Evolutionary conservation across 1,139 yeast species (phyloP), one percentile per base, ranked within the genome.

Genomic region (Hemisphaericaspora xylanilytica): DNA sequence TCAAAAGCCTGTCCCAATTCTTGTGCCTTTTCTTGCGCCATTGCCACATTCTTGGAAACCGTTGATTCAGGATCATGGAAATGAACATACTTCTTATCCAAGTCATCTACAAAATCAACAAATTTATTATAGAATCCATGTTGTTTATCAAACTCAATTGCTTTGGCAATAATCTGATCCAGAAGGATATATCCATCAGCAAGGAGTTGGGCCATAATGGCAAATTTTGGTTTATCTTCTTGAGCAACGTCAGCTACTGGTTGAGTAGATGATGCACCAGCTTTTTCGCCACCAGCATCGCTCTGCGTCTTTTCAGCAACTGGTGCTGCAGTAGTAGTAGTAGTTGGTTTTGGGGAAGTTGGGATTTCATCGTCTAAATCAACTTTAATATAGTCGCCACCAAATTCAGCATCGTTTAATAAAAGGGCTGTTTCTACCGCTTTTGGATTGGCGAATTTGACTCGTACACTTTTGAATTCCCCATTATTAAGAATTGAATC

Each of bases 391-490:
- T 72, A 65, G 39, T 63, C 58, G 9, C 84, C 83, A 36, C 78
- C 85, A 38, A 85, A 71, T 56, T 82, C 88, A 4, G 92, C 89
- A 37, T 85, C 90, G 48, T 82, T 78, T 42, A 85, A 66, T 42
- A 85, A 67, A 21, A 83, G 58, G 0, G 95, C 94, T n/a, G 92
- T 85, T 32, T 78, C 70, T 39, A 82, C 74, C 2, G 94, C 95
- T 46, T 77, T 74, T 9, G 75, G 65, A 45, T 72, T 73, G 39
- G 69, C 78, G 58, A 85, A 85, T 34, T 58, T 65, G 29, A 85
- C 78, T 44, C 65, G 64, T 44, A 46, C 75, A 73, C 17, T 68
- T 52, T 48, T 66, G 63, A 36, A 67, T 63, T 18, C 57, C 24
- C 47, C 48, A 28, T 43, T 38, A 31, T 44, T 41, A 27, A 37